phyloP scores from a whole-genome alignment of 331 rosid genomes.

The Ulmus americana region DNA sequence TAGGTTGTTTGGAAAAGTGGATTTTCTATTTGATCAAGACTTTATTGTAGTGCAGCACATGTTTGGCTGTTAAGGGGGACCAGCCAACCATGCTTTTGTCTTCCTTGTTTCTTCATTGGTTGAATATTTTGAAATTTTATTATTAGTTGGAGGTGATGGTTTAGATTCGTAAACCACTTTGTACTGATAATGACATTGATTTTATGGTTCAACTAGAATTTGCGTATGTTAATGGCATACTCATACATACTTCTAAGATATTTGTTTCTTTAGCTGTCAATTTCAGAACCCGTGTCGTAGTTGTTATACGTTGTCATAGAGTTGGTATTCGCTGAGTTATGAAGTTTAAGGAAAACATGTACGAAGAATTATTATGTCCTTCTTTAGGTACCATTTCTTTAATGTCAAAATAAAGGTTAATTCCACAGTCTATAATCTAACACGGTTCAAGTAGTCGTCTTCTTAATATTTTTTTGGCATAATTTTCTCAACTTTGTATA shows the following conservation, averaged over 20 bases:
- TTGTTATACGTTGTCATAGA: not conserved
- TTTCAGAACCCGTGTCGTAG: not conserved
- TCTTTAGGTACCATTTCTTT: too few species aligned
- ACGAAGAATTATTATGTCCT: not conserved
- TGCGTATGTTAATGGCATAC: slow-evolving; percentile 2
- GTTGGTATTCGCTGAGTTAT: not conserved
- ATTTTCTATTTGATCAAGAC: slow-evolving; percentile 9
- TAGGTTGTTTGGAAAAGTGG: slow-evolving; percentile 6
- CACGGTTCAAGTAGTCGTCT: too few species aligned
- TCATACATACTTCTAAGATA: not conserved
- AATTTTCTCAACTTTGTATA: too few species aligned
- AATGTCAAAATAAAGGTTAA: too few species aligned
- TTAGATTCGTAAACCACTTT: slow-evolving; percentile 14
- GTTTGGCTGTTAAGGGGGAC: slow-evolving; percentile 15
- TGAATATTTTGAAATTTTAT: not conserved
- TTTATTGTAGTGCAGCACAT: slow-evolving; percentile 29
- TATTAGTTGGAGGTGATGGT: slow-evolving; percentile 8
- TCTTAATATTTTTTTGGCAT: too few species aligned
- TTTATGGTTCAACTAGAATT: not conserved
- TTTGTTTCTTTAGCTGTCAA: not conserved
- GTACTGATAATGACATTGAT: slow-evolving; percentile 9
- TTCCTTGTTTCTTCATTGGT: not conserved
- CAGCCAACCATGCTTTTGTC: not conserved
- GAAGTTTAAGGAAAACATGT: not conserved
- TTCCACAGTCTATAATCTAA: too few species aligned